phyloP scores from a whole-genome alignment of 2,329 filamentous ascomycete species.

The Diplodia mutila region DNA sequence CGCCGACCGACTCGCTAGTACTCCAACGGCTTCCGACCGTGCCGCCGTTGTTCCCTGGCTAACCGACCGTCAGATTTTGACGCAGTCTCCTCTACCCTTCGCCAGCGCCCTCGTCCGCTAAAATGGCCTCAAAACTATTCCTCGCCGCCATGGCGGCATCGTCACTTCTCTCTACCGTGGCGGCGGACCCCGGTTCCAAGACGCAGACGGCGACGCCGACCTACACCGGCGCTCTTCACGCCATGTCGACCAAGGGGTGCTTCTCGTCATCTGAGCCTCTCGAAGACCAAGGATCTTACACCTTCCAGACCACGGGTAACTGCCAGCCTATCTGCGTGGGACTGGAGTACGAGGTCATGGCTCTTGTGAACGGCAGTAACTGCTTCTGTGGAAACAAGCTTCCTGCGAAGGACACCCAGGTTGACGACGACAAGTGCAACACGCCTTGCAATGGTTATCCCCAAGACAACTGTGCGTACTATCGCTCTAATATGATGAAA shows the following conservation, averaged over 20 bases:
- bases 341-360: slow-evolving; percentile 61
- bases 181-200: slow-evolving; percentile 30
- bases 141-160: slow-evolving; percentile 39
- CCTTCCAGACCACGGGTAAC: slow-evolving; percentile 59
- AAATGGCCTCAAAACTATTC: slow-evolving; percentile 41
- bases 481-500: neutral
- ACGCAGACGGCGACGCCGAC: slow-evolving; percentile 38
- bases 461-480: slow-evolving; percentile 66
- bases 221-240: slow-evolving; percentile 33
- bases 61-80: slow-evolving; percentile 1
- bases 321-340: slow-evolving; percentile 58
- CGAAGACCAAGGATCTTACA: slow-evolving; percentile 52
- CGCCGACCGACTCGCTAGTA: neutral
- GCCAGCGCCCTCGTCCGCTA: slow-evolving; percentile 24
- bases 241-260: slow-evolving; percentile 52
- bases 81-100: neutral
- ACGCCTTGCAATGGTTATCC: slow-evolving; percentile 67
- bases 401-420: slow-evolving; percentile 60
- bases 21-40: slow-evolving; percentile 4
- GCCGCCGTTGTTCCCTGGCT: slow-evolving; percentile 13
- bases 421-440: slow-evolving; percentile 65
- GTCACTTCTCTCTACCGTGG: slow-evolving; percentile 36
- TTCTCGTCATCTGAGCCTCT: slow-evolving; percentile 54
- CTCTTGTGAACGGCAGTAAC: slow-evolving; percentile 60
- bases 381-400: slow-evolving; percentile 77